Evolutionary conservation across 352 stramenopile genomes (phyloP).

Genomic region (Pythium vanterpoolii): DNA sequence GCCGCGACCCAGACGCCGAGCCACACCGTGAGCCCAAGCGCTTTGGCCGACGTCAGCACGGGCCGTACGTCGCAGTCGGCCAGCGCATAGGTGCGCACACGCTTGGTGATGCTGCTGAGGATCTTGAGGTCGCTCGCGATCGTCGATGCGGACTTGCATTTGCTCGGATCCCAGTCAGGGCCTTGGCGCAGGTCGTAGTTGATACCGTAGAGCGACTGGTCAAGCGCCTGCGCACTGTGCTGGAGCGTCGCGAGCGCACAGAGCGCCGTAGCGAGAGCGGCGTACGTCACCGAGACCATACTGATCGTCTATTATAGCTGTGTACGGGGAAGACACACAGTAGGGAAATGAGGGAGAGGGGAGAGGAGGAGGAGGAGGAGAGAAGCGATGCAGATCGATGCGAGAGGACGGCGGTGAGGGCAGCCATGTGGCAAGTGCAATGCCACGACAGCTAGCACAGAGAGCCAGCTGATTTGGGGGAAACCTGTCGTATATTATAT

Average conservation of each 20-base stretch:
- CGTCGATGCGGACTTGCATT: constrained; percentile 66
- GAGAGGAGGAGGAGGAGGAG: constrained; percentile 2
- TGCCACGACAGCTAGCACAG: not conserved
- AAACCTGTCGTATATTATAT: constrained; percentile 1
- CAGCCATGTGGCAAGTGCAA: constrained; percentile 3
- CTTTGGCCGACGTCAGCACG: constrained; percentile 69
- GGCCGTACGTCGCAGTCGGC: constrained; percentile 69
- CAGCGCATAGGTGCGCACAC: constrained; percentile 81
- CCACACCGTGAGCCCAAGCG: constrained; percentile 68
- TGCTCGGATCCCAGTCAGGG: constrained; percentile 70
- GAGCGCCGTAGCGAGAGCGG: constrained; percentile 11
- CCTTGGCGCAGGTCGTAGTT: constrained; percentile 84
- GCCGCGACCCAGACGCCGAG: constrained; percentile 80
- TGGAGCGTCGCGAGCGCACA: constrained; percentile 29
- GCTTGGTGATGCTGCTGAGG: constrained; percentile 58
- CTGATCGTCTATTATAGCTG: not conserved
- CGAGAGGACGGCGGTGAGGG: too few species aligned
- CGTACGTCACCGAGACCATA: constrained; percentile 23
- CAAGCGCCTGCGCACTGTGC: constrained; percentile 39
- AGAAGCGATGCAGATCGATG: too few species aligned
- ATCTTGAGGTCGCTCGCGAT: constrained; percentile 72
- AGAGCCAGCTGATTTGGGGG: constrained; percentile 2
- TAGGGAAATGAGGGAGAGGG: not conserved
- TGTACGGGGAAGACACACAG: constrained; percentile 4
- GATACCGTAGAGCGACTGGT: constrained; percentile 74